phyloP scores from a whole-genome alignment of 2,329 filamentous ascomycete genomes.

The Ustilaginoidea virens region DNA sequence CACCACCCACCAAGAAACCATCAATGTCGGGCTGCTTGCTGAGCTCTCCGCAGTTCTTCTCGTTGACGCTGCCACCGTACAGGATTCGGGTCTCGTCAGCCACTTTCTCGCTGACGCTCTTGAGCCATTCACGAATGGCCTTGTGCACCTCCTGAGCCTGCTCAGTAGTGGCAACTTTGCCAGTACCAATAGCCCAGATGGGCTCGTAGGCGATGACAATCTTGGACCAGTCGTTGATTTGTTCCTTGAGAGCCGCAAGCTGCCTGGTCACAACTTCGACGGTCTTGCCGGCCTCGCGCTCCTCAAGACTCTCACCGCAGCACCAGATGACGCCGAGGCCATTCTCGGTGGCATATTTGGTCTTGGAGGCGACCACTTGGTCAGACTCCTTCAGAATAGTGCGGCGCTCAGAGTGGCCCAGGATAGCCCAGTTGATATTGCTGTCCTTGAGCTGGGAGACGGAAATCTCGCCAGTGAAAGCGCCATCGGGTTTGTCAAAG shows the following conservation, averaged over 20 bases:
- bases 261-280: conserved; percentile 75
- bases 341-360: conserved; percentile 78
- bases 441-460: conserved; percentile 81
- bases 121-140: conserved; percentile 80
- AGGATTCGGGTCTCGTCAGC: conserved; percentile 84
- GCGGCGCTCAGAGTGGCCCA: conserved; percentile 91
- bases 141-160: conserved; percentile 92
- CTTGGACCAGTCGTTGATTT: conserved; percentile 78
- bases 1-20: conserved; percentile 92
- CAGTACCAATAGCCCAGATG: conserved; percentile 92
- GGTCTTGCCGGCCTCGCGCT: conserved; percentile 75
- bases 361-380: conserved; percentile 79
- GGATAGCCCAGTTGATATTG: conserved; percentile 76
- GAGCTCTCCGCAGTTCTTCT: conserved; percentile 95
- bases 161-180: conserved; percentile 76
- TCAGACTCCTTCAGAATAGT: conserved; percentile 80
- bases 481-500: conserved; percentile 91
- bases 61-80: conserved; percentile 90
- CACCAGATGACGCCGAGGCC: conserved; percentile 89
- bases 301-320: conserved; percentile 89
- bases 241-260: conserved; percentile 64
- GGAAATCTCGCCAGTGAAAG: conserved; percentile 93
- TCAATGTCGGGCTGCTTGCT: conserved; percentile 90
- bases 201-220: conserved; percentile 97
- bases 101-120: conserved; percentile 57